Evolutionary conservation across 306 rosid species (phyloP).

Genomic region (Dryas octopetala): DNA sequence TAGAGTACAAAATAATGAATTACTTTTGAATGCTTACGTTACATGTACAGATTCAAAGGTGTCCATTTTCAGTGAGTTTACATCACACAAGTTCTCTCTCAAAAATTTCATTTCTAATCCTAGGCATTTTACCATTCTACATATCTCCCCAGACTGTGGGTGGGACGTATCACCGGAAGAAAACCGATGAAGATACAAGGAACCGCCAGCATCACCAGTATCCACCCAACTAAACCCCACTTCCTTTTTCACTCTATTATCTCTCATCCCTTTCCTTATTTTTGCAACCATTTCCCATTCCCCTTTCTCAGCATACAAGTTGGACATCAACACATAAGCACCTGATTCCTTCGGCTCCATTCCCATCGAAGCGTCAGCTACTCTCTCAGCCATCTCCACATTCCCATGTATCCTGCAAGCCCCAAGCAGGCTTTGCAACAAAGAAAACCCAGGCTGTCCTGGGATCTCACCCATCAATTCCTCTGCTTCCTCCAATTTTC

Average conservation of each 20-base stretch:
- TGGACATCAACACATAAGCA: conserved; percentile 66
- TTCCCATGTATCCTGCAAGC: conserved; percentile 70
- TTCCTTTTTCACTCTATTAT: conserved; percentile 68
- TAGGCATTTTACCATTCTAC: conserved; percentile 54
- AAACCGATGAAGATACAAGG: conserved; percentile 64
- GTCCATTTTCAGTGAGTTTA: not conserved
- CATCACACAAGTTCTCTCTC: conserved; percentile 26
- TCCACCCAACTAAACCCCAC: conserved; percentile 86
- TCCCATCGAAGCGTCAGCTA: conserved; percentile 45
- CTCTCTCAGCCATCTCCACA: conserved; percentile 70
- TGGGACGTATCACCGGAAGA: conserved; percentile 79
- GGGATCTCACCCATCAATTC: conserved; percentile 55
- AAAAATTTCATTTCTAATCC: conserved; percentile 62
- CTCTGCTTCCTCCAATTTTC: conserved; percentile 64
- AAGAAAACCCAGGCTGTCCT: conserved; percentile 61
- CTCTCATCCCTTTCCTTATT: conserved; percentile 73
- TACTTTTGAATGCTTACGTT: not conserved
- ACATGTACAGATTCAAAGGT: not conserved
- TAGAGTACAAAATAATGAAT: not conserved
- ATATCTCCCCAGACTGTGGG: conserved; percentile 54
- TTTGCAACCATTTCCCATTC: conserved; percentile 80
- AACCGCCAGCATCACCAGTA: conserved; percentile 47
- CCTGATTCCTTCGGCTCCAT: conserved; percentile 72
- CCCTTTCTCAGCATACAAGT: conserved; percentile 77
- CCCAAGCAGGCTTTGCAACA: conserved; percentile 77